Evolutionary conservation across 2,329 filamentous ascomycete genomes (phyloP).

Genomic region (Cladophialophora immunda): DNA sequence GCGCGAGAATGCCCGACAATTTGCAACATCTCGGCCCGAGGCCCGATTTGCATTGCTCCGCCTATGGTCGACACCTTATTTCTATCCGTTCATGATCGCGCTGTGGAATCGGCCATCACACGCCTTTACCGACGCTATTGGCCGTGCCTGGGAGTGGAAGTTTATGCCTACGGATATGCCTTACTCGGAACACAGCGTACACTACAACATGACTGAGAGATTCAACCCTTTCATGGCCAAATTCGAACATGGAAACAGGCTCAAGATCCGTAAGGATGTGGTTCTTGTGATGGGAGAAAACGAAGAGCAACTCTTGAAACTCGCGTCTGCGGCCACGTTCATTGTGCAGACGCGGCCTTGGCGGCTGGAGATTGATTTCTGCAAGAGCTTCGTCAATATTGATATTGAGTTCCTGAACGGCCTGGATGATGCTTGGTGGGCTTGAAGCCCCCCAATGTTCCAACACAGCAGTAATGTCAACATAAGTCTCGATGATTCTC

Average conservation of each 20-base stretch:
- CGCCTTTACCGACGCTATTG: background rate
- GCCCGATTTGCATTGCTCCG: constrained; percentile 9
- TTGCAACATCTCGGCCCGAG: background rate
- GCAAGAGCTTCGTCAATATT: constrained; percentile 58
- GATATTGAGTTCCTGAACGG: constrained; percentile 55
- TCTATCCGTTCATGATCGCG: constrained; percentile 4
- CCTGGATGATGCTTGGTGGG: constrained; percentile 44
- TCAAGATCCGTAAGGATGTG: constrained; percentile 54
- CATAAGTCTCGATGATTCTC: background rate
- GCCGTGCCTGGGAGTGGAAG: constrained; percentile 48
- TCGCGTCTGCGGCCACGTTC: constrained; percentile 54
- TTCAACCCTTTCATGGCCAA: constrained; percentile 40
- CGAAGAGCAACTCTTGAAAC: constrained; percentile 51
- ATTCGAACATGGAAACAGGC: constrained; percentile 47
- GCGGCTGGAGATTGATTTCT: constrained; percentile 54
- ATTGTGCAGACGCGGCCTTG: constrained; percentile 59
- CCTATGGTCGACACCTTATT: constrained; percentile 9
- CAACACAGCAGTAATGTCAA: background rate
- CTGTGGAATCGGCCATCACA: background rate
- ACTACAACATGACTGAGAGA: constrained; percentile 48
- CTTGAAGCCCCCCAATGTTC: background rate
- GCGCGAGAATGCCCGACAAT: background rate
- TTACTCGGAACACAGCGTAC: constrained; percentile 54
- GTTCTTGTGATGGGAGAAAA: constrained; percentile 58
- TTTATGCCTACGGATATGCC: constrained; percentile 60